Base-by-base conservation (phyloP, 306 rosid genomes). In the Rubus idaeus region DNA sequence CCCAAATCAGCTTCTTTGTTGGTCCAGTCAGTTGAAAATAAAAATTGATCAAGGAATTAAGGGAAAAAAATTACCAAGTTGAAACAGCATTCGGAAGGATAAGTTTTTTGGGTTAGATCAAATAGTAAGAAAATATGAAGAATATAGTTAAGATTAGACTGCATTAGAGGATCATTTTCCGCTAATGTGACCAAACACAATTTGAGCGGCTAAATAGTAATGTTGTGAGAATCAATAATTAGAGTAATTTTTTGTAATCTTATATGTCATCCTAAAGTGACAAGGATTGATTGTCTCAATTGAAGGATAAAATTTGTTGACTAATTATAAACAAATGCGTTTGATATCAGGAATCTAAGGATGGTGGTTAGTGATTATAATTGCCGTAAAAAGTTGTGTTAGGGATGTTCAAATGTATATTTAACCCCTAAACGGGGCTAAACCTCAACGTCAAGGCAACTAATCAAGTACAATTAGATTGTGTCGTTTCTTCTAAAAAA, bases 361-460 rank as follows among this genome's bases (percentile, higher is more conserved):
- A 74, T 14, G 23, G 10, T 17, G 39, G 64, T 70, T 30, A 17
- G 20, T 70, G 61, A 30, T 30, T 47, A 41, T 63, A 6, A 70
- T 55, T 55, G 39, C 30, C 8, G 62, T 16, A 5, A 68, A 14
- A 37, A 21, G 66, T 41, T 5, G 37, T 78, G 73, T 55, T 46
- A 16, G 57, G 64, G 56, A 72, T 20, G 73, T 53, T 55, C 74
- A 73, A 21, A 65, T 75, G 55, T 44, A 21, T 30, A 73, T 4
- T 35, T 9, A 51, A 72, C 68, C 41, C 49, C 41, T 1, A 39
- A n/a, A n/a, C n/a, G n/a, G n/a, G n/a, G n/a, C n/a, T n/a, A n/a
- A 39, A 10, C 45, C 20, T 63, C 57, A 69, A 41, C 75, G 6
- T 41, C 75, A 66, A 39, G 47, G 9, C 44, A 71, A 26, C 75